These are phyloP conservation scores for Cryptosporidium ryanae DNA, from an alignment of 169 alveolate species.

Conservation along the genomic window DNA sequence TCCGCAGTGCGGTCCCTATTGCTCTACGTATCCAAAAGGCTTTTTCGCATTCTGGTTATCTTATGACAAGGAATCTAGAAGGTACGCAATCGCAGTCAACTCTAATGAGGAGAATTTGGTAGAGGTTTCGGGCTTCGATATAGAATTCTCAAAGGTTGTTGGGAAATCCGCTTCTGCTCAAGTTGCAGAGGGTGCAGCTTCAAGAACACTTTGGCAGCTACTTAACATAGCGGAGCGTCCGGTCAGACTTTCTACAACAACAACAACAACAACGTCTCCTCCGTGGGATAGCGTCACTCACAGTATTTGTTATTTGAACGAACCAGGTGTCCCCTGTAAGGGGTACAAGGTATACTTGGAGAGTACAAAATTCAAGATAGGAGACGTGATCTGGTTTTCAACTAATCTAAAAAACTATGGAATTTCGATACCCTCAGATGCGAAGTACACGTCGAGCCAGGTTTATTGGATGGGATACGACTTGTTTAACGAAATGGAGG, in stretches of 20 bases:
- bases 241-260: slow-evolving; percentile 18
- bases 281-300: slow-evolving; percentile 46
- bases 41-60: slow-evolving; percentile 60
- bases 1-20: slow-evolving; percentile 71
- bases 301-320: slow-evolving; percentile 12
- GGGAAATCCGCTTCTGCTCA: background rate
- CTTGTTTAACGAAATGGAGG: background rate
- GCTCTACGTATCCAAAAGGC: slow-evolving; percentile 64
- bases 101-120: slow-evolving; percentile 31
- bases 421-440: background rate
- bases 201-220: slow-evolving; percentile 24
- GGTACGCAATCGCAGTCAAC: slow-evolving; percentile 22
- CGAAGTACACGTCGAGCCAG: background rate
- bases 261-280: slow-evolving; percentile 49
- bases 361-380: slow-evolving; percentile 3
- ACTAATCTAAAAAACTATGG: slow-evolving; percentile 7
- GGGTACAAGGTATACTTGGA: slow-evolving; percentile 2
- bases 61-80: background rate
- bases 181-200: background rate
- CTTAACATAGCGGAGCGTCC: slow-evolving; percentile 11
- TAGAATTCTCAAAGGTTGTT: background rate
- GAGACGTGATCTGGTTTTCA: slow-evolving; percentile 24
- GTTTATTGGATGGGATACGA: slow-evolving; percentile 17
- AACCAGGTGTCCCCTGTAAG: slow-evolving; percentile 16
- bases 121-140: background rate